phyloP scores from a whole-genome alignment of 306 rosid genomes.

The Prunus fruticosa region DNA sequence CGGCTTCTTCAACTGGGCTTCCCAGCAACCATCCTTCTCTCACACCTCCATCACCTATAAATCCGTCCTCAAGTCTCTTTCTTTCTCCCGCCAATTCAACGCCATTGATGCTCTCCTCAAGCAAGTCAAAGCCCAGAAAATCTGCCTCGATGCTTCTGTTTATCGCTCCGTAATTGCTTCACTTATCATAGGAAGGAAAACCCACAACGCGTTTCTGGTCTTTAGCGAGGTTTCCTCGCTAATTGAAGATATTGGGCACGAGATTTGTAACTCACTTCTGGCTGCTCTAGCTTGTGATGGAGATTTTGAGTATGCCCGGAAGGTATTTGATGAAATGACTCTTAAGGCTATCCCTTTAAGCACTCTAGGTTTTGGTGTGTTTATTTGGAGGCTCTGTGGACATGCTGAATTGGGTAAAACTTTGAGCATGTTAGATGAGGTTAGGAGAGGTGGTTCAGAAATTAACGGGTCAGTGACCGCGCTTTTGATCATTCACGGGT shows the following conservation, averaged over 20 bases:
- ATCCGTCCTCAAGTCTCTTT: constrained; percentile 64
- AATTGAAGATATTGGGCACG: constrained; percentile 37
- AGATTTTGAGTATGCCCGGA: constrained; percentile 42
- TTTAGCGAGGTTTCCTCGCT: constrained; percentile 29
- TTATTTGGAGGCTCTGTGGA: constrained; percentile 53
- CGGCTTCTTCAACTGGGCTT: constrained; percentile 93
- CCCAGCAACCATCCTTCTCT: constrained; percentile 74
- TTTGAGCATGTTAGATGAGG: constrained; percentile 51
- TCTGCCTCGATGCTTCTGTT: constrained; percentile 45
- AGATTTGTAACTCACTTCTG: constrained; percentile 57
- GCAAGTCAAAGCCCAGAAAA: constrained; percentile 49
- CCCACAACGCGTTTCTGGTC: constrained; percentile 50
- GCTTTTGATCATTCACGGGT: constrained; percentile 62
- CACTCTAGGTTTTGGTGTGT: constrained; percentile 81
- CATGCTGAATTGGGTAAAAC: constrained; percentile 39
- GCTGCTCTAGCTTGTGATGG: constrained; percentile 76
- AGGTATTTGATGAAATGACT: constrained; percentile 66
- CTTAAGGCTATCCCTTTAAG: constrained; percentile 39
- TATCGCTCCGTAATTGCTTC: constrained; percentile 56
- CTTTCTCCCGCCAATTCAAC: constrained; percentile 49
- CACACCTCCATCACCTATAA: constrained; percentile 61
- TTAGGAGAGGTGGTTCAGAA: constrained; percentile 36
- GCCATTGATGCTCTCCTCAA: constrained; percentile 55
- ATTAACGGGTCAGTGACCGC: constrained; percentile 75
- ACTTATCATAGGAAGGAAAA: constrained; percentile 39